These are phyloP conservation scores for Irpex rosettiformis DNA, from an alignment of 1,284 basidiomycete genomes.

Conservation along the genomic window DNA sequence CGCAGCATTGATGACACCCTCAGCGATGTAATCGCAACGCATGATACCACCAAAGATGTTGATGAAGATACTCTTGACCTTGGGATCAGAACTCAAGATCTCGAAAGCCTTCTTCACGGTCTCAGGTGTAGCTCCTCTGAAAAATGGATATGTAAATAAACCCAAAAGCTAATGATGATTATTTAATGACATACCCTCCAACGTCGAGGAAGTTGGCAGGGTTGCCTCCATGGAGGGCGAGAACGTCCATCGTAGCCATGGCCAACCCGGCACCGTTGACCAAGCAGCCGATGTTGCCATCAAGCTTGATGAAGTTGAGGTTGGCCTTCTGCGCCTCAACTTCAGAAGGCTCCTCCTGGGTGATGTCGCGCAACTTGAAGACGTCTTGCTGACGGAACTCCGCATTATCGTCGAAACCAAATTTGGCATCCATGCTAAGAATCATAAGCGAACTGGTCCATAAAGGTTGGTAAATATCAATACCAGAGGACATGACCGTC, in stretches of 20 bases:
- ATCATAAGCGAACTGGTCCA: neutral
- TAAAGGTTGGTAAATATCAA: constrained; percentile 7
- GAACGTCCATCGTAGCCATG: constrained; percentile 99
- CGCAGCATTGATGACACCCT: constrained; percentile 97
- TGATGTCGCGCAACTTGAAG: constrained; percentile 87
- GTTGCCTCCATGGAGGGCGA: constrained; percentile 92
- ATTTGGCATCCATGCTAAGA: constrained; percentile 97
- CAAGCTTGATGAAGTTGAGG: constrained; percentile 99
- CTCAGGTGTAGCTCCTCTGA: constrained; percentile 92
- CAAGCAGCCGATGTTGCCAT: constrained; percentile 96
- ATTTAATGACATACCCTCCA: constrained; percentile 65
- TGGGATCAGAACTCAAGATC: constrained; percentile 85
- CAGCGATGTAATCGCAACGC: constrained; percentile 96
- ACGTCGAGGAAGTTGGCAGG: constrained; percentile 99
- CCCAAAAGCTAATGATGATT: neutral
- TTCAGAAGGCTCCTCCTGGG: constrained; percentile 96
- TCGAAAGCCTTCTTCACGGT: constrained; percentile 99
- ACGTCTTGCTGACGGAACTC: constrained; percentile 96
- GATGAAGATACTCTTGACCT: constrained; percentile 98
- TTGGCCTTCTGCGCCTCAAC: constrained; percentile 94
- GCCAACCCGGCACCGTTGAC: constrained; percentile 99
- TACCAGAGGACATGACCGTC: constrained; percentile 95
- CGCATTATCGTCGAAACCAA: constrained; percentile 99
- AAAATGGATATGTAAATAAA: neutral
- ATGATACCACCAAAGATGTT: constrained; percentile 98